Evolutionary conservation across 2,329 filamentous ascomycete species (phyloP), one percentile per base, ranked within the genome.

Genomic region (Mariannaea sp.): DNA sequence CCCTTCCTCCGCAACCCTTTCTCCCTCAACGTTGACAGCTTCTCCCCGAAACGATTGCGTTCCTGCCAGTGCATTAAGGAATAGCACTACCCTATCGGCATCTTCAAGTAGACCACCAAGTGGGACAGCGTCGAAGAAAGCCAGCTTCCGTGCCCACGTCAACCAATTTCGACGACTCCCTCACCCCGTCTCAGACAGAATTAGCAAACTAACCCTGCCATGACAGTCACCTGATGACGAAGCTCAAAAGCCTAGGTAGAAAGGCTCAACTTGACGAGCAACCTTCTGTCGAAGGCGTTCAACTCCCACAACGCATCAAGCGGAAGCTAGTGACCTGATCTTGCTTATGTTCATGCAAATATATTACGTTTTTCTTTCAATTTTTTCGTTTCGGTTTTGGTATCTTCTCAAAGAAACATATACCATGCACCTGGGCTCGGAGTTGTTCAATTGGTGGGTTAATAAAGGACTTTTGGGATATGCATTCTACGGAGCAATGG

Each of bases 191-290:
- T 66, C 65, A 13, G 60, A 70, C 45, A 66, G 49, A 13, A 67
- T 70, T 14, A 48, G 52, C 26, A 61, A 57, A 60, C 71, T 75
- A 65, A 75, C 65, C 24, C 48, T 54, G 7, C 49, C 48, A 56
- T 45, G 56, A 53, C 62, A 83, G 80, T 68, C 76, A 83, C 60
- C 71, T 84, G n/a, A 76, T 84, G 48, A 78, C 80, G 10, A 83
- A 82, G 56, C 76, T 84, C 53, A 78, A 78, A 53, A 71, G 66
- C 10, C 62, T 81, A 49, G 75, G 75, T 47, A 75, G 76, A 44
- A 73, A 69, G 43, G 64, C 70, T 1, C 62, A 71, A 46, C 58
- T 63, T 26, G 63, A 65, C 13, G 67, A 73, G 19, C 68, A 72
- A 49, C 58, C 64, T 5, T 42, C 58, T 3, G 27, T 75, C 14